Percentiles rank a stretch among this genome's conserved stretches.
Evolutionary conservation across 108 stramenopile species (phyloP).

Genomic region (Hondaea fermentalgiana): DNA sequence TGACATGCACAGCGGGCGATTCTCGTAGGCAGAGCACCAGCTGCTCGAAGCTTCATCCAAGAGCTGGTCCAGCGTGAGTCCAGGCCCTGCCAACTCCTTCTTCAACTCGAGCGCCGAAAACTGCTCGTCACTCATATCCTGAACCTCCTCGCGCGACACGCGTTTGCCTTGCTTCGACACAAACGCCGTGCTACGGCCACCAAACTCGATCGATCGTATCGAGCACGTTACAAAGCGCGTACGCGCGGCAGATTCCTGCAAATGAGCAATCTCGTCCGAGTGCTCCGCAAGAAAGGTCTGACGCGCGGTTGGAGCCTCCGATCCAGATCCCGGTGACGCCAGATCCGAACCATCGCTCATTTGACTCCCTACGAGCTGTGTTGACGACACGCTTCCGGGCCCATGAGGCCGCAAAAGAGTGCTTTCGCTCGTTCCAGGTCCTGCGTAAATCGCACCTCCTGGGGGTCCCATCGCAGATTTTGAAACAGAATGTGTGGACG

Average conservation of each 20-base stretch:
- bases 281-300: not conserved
- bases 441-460: too few species aligned
- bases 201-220: not conserved
- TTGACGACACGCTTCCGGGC: too few species aligned
- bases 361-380: too few species aligned
- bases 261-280: not conserved
- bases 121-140: not conserved
- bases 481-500: too few species aligned
- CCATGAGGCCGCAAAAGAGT: too few species aligned
- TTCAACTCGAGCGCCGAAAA: not conserved
- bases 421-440: too few species aligned
- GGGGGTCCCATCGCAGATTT: too few species aligned
- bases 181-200: not conserved
- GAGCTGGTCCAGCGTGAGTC: not conserved
- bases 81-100: not conserved
- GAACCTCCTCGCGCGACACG: not conserved
- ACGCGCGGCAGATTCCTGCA: not conserved
- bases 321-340: too few species aligned
- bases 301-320: too few species aligned
- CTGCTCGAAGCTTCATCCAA: not conserved
- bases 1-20: not conserved
- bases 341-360: too few species aligned
- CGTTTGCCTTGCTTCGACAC: not conserved
- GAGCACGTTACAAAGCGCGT: not conserved
- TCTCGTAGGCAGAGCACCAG: not conserved